Evolutionary conservation across 2,329 filamentous ascomycete species (phyloP).

Genomic region (Sarocladium strictum): DNA sequence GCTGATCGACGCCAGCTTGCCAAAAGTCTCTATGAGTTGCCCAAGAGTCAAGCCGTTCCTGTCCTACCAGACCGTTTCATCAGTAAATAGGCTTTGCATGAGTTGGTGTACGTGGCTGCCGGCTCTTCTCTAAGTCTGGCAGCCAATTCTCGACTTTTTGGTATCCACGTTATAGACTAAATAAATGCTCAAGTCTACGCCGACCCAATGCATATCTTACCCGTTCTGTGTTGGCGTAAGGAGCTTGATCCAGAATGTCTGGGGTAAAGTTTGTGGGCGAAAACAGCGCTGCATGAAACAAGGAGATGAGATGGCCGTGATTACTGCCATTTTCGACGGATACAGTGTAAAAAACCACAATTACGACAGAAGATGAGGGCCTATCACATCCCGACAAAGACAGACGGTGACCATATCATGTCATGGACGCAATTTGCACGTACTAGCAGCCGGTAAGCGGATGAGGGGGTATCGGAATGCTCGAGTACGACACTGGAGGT

Average conservation of each 20-base stretch:
- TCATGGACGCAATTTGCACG: constrained; percentile 5
- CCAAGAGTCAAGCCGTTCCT: too few species aligned
- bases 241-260: background rate
- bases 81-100: too few species aligned
- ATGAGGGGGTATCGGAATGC: background rate
- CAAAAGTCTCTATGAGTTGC: too few species aligned
- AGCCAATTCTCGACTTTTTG: too few species aligned
- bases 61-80: too few species aligned
- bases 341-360: too few species aligned
- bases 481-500: constrained; percentile 3
- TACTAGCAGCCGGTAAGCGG: background rate
- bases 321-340: background rate
- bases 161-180: background rate
- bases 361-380: background rate
- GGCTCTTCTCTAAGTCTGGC: too few species aligned
- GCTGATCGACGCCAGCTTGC: background rate
- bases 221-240: background rate
- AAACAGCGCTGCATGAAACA: background rate
- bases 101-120: too few species aligned
- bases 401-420: background rate
- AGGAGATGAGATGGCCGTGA: background rate
- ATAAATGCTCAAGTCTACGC: background rate
- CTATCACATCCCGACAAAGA: background rate
- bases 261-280: background rate
- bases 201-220: background rate